Evolutionary conservation across 2,329 filamentous ascomycete species (phyloP), one percentile per base, ranked within the genome.

Genomic region (Beauveria sp.): DNA sequence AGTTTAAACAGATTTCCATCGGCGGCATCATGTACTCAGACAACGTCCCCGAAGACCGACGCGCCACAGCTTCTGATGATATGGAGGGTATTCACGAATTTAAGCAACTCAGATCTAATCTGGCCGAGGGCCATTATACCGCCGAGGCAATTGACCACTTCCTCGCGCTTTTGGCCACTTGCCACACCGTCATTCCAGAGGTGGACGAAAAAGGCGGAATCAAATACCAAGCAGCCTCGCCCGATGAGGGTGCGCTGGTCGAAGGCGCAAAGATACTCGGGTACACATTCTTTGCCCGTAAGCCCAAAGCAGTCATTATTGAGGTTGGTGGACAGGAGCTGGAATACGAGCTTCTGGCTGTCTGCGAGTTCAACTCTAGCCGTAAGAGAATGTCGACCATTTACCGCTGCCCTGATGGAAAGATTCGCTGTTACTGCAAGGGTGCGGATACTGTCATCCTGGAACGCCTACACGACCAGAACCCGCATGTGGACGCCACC

Each of bases 361-460:
- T 99, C n/a, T 97, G 93, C 73, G 95, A 99, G 74, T 99, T 99
- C 81, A 99, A 99, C 77, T 98, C 95, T 1, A 78, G 75, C 22
- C 84, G 95, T 69, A 99, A 99, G 79, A 84, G 95, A 67, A 99
- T 99, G 95, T 98, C 95, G 8, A 90, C 93, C 24, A 96, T 99
- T 67, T 97, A 96, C 78, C 87, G 96, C 59, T 97, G 93, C 71
- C 95, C 95, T 0, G 93, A 98, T 76, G 95, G 95, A 65, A 96
- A 95, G 77, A 89, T 99, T 63, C 83, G 95, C 56, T 87, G 91
- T 68, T 99, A 97, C 75, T 93, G 88, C 77, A 99, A 99, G 77
- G 95, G 95, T 68, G 95, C 95, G 51, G 95, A 99, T 73, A 99
- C 95, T 1, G 95, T 99, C 56, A 99, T 99, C 67, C 78, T 99